phyloP scores from a whole-genome alignment of 2,329 filamentous ascomycete species.

The Elsinoe arachidis region DNA sequence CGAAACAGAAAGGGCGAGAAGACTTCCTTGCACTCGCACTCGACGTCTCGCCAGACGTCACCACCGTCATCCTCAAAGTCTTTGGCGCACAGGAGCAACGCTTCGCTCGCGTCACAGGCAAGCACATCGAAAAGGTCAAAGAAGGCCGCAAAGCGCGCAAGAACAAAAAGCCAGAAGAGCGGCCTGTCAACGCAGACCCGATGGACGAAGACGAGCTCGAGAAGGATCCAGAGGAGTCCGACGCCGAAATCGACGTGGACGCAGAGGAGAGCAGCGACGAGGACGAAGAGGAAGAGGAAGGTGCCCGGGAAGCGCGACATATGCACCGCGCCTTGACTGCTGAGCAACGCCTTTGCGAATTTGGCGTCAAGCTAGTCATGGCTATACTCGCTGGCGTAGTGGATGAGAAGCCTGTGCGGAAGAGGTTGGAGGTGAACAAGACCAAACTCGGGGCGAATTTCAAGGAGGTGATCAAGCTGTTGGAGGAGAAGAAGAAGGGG shows the following conservation, averaged over 20 bases:
- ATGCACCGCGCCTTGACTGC: slow-evolving; percentile 61
- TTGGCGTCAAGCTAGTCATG: slow-evolving; percentile 77
- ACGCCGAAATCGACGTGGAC: slow-evolving; percentile 52
- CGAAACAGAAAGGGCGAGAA: slow-evolving; percentile 30
- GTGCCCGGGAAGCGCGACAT: slow-evolving; percentile 47
- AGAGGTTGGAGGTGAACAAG: slow-evolving; percentile 70
- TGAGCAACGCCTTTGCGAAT: slow-evolving; percentile 77
- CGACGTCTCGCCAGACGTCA: slow-evolving; percentile 56
- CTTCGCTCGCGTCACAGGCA: slow-evolving; percentile 57
- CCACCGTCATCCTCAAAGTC: slow-evolving; percentile 61
- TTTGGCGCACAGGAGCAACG: slow-evolving; percentile 69
- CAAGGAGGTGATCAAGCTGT: slow-evolving; percentile 70
- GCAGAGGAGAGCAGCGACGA: slow-evolving; percentile 30
- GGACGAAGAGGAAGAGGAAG: slow-evolving; percentile 26
- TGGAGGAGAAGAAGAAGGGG: slow-evolving; percentile 55
- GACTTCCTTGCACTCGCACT: slow-evolving; percentile 57
- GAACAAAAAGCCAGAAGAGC: slow-evolving; percentile 27
- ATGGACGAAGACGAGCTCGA: slow-evolving; percentile 44
- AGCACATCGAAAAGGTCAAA: slow-evolving; percentile 27
- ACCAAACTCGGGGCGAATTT: slow-evolving; percentile 74
- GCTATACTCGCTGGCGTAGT: slow-evolving; percentile 67
- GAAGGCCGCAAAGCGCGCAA: slow-evolving; percentile 35
- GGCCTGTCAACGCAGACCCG: slow-evolving; percentile 61
- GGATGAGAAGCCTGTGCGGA: slow-evolving; percentile 57
- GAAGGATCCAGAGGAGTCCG: slow-evolving; percentile 48